A percentile compares a stretch with the other conserved stretches of the same genome.
These are phyloP conservation scores for Cercospora sp. DNA, from an alignment of 2,329 filamentous ascomycete genomes.

Conservation along the genomic window DNA sequence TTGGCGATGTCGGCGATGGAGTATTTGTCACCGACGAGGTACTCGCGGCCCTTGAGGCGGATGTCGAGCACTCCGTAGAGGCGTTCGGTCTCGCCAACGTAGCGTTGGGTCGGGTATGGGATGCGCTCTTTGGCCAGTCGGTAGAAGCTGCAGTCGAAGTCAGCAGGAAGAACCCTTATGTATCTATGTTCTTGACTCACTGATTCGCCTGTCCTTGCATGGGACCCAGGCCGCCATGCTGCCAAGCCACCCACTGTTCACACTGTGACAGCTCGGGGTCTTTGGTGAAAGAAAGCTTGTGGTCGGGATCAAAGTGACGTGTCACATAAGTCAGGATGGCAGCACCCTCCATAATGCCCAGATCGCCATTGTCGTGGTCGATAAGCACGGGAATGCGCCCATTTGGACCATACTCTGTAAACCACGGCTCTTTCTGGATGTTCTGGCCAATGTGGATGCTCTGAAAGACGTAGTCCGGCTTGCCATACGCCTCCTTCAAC, in stretches of 20 bases:
- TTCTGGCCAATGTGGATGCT: slow-evolving; percentile 61
- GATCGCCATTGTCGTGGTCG: slow-evolving; percentile 62
- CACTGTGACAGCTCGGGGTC: slow-evolving; percentile 48
- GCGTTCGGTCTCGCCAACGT: slow-evolving; percentile 51
- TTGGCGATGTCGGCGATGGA: slow-evolving; percentile 50
- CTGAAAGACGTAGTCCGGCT: slow-evolving; percentile 59
- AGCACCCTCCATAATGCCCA: slow-evolving; percentile 52
- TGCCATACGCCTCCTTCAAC: slow-evolving; percentile 64
- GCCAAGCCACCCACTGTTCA: slow-evolving; percentile 64
- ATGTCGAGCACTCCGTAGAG: slow-evolving; percentile 49
- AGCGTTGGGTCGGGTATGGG: slow-evolving; percentile 48
- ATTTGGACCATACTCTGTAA: slow-evolving; percentile 62
- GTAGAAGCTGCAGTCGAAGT: slow-evolving; percentile 35
- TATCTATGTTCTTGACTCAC: slow-evolving; percentile 10
- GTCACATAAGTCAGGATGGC: slow-evolving; percentile 49
- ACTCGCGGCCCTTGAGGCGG: slow-evolving; percentile 44
- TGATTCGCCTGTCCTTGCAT: slow-evolving; percentile 45
- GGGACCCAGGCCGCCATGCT: slow-evolving; percentile 39
- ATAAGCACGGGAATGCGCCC: slow-evolving; percentile 66
- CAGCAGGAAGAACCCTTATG: not conserved
- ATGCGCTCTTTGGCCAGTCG: slow-evolving; percentile 48
- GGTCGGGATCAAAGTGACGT: slow-evolving; percentile 49
- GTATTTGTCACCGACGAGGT: slow-evolving; percentile 50
- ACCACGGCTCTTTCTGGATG: slow-evolving; percentile 68
- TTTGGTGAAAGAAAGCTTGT: slow-evolving; percentile 51